These are phyloP conservation scores for Peronospora farinosa DNA, from an alignment of 352 stramenopile species.

Conservation along the genomic window DNA sequence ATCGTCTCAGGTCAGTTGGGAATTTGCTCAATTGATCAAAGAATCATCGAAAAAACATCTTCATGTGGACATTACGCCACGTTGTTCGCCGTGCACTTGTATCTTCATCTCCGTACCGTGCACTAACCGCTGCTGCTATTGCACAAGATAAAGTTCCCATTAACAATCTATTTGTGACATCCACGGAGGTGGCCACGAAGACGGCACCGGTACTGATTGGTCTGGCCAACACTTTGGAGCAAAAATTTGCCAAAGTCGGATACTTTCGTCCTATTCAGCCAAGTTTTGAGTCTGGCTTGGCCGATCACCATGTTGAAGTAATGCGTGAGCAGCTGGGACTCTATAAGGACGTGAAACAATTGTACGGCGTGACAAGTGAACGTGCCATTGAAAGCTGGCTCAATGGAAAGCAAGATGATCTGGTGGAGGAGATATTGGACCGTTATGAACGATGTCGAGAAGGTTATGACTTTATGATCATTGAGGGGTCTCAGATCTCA, in stretches of 20 bases:
- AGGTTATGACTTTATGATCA: conserved; percentile 79
- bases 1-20: conserved; percentile 5
- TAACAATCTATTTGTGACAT: conserved; percentile 63
- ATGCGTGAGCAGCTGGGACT: conserved; percentile 60
- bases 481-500: conserved; percentile 64
- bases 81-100: conserved; percentile 13
- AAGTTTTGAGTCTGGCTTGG: conserved; percentile 16
- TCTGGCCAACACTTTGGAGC: conserved; percentile 58
- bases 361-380: conserved; percentile 59
- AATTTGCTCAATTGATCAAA: conserved; percentile 13
- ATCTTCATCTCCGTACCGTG: conserved; percentile 11
- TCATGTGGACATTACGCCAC: conserved; percentile 20
- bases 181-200: conserved; percentile 52
- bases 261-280: conserved; percentile 79
- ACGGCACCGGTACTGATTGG: conserved; percentile 68
- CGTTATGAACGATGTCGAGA: conserved; percentile 47
- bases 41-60: neutral
- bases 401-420: conserved; percentile 50
- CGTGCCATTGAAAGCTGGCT: conserved; percentile 48
- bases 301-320: conserved; percentile 68
- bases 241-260: conserved; percentile 62
- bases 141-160: conserved; percentile 43
- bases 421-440: conserved; percentile 63
- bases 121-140: conserved; percentile 33
- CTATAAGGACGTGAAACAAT: conserved; percentile 25